A percentile compares a stretch with the other conserved stretches of the same genome.
phyloP scores from a whole-genome alignment of 768 basidiomycete genomes.

The Grammothele lineata region DNA sequence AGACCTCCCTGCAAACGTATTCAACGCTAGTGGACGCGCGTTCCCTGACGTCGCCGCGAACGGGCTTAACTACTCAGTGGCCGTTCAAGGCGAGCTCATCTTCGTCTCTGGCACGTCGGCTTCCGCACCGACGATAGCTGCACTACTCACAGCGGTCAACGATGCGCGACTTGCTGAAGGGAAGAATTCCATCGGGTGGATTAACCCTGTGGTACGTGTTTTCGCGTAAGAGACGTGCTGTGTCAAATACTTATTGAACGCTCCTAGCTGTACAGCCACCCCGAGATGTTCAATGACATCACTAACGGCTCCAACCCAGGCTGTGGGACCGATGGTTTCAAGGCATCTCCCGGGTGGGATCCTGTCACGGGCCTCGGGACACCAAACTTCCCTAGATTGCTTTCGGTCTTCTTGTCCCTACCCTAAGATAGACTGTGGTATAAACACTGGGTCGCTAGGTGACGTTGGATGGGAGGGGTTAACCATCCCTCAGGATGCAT shows the following conservation, averaged over 20 bases:
- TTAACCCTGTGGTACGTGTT: conserved; percentile 64
- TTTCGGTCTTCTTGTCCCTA: not conserved
- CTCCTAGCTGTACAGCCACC: too few species aligned
- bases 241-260: too few species aligned
- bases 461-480: too few species aligned
- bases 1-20: conserved; percentile 27
- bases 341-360: conserved; percentile 29
- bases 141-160: conserved; percentile 30
- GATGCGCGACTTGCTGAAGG: conserved; percentile 30
- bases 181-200: conserved; percentile 32
- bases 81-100: conserved; percentile 14
- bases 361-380: conserved; percentile 30
- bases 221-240: too few species aligned
- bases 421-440: too few species aligned
- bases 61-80: conserved; percentile 23
- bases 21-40: conserved; percentile 29
- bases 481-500: too few species aligned
- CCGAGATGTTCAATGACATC: too few species aligned
- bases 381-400: conserved; percentile 24
- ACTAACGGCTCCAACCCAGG: too few species aligned
- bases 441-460: too few species aligned
- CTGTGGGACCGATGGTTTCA: conserved; percentile 20
- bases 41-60: conserved; percentile 30
- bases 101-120: conserved; percentile 24
- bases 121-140: conserved; percentile 27